Base-by-base conservation (phyloP, 345 rosid species). In the Bruguiera parviflora region DNA sequence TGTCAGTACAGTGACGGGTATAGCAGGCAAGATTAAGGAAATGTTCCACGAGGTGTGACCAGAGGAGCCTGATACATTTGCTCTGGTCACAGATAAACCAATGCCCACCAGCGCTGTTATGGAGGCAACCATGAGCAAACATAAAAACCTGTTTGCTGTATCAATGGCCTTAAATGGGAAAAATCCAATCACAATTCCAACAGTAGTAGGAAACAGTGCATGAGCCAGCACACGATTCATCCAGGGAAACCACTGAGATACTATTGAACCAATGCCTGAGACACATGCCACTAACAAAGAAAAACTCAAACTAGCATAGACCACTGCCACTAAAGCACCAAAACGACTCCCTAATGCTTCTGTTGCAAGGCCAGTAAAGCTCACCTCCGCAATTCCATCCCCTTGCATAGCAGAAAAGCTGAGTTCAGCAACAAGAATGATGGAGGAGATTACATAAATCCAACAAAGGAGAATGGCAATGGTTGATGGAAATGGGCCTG, bases 361-460 rank as follows among this genome's bases (percentile, higher is more conserved):
- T 5, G 87, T 86, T 58, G 94, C 96, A 33, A 93, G 89, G 37
- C 82, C 82, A 68, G 96, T 91, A 74, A 89, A 93, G 85, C 98
- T 93, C 70, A 89, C 97, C 83, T 91, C 97, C 58, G 70, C 75
- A 53, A 87, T 86, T 27, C 85, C 84, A 68, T 91, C 98, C 73
- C 91, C 94, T 71, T 83, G 80, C 98, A 93, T 91, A 10, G 92
- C 91, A 35, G 85, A 89, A 74, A 89, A 93, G 75, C 88, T 88
- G 69, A 91, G 92, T 72, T 93, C 96, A 32, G 97, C 97, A 25
- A 93, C 92, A 52, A 93, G 91, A 68, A 93, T 72, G 70, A 93
- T 88, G 18, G 97, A 89, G 62, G 92, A 91, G 56, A 91, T 79
- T 43, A 88, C 97, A 79, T 91, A 93, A 66, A 89, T 80, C 98